These are phyloP conservation scores for Neurospora intermedia DNA, from an alignment of 495 filamentous ascomycete genomes.

Conservation along the genomic window DNA sequence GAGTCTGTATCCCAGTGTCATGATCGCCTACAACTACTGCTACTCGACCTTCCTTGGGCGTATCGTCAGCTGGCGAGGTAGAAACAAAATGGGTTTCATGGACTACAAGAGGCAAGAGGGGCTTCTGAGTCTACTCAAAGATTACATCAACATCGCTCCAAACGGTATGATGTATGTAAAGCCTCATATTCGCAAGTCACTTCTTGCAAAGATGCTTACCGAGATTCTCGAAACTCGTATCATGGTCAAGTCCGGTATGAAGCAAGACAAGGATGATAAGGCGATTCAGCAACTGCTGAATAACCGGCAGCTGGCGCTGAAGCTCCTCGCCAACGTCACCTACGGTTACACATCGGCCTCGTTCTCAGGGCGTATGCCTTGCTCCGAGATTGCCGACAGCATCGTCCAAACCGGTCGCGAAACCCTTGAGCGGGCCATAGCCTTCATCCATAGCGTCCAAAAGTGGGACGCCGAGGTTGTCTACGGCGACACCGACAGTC, in stretches of 20 bases:
- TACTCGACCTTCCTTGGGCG: slow-evolving; percentile 94
- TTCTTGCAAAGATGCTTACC: slow-evolving; percentile 91
- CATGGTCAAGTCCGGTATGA: slow-evolving; percentile 98
- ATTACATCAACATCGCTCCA: slow-evolving; percentile 85
- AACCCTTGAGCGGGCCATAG: slow-evolving; percentile 88
- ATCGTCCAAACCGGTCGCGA: slow-evolving; percentile 94
- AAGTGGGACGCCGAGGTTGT: slow-evolving; percentile 93
- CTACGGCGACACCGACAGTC: slow-evolving; percentile 93
- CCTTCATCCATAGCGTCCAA: slow-evolving; percentile 76
- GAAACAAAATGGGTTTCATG: slow-evolving; percentile 89
- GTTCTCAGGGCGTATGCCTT: slow-evolving; percentile 95
- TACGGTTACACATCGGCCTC: slow-evolving; percentile 96
- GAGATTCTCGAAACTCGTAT: slow-evolving; percentile 95
- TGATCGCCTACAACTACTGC: slow-evolving; percentile 99
- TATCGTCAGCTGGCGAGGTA: slow-evolving; percentile 72
- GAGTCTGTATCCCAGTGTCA: slow-evolving; percentile 89
- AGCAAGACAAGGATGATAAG: slow-evolving; percentile 82
- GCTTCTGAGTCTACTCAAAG: slow-evolving; percentile 66
- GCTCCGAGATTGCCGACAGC: slow-evolving; percentile 93
- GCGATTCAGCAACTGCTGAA: slow-evolving; percentile 78
- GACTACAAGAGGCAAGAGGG: slow-evolving; percentile 68
- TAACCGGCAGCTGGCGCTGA: slow-evolving; percentile 90
- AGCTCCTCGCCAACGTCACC: slow-evolving; percentile 94
- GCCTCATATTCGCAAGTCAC: slow-evolving; percentile 71
- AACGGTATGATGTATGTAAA: slow-evolving; percentile 97